Base-by-base conservation (phyloP, 495 filamentous ascomycete genomes). In the Talaromyces liani region DNA sequence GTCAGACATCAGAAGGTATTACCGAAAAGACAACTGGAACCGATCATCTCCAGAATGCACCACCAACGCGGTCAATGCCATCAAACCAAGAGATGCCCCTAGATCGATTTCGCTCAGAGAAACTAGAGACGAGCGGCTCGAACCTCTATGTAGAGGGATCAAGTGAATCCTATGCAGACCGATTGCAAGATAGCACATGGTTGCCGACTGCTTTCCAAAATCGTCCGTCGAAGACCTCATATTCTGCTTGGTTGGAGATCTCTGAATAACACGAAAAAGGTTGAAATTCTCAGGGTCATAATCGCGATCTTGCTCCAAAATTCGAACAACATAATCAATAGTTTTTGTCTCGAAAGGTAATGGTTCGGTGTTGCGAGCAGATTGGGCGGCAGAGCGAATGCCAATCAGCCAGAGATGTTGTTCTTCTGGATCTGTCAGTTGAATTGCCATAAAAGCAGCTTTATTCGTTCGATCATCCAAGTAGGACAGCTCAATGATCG, bases 1-100 rank as follows among this genome's bases (percentile, higher is more conserved):
- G n/a, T n/a, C n/a, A n/a, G n/a, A n/a, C 4, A 62, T 10, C 6
- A 36, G 20, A 25, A 12, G 66, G 80, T 14, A 14, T 77, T 79
- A 90, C 82, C 91, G 85, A 70, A 97, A 97, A 3, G 86, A 85
- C 18, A 97, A 79, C 65, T 91, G 88, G 71, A 98, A 91, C 20
- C 88, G 86, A 75, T 98, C 92, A 68, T 97, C 92, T 41, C 80
- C 80, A 64, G 85, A 81, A 56, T 87, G 85, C 69, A 92, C 81
- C 22, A 82, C 84, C 36, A 93, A 73, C 14, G 81, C 80, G 25
- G 84, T 85, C 57, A 98, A 75, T 14, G 88, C 89, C 66, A 95
- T 85, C 53, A 95, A 80, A 3, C 92, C 94, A 70, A 88, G 86
- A 0, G 84, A 87, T 25, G 70, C 78, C 63, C 72, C 80, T 61